Evolutionary conservation across 495 filamentous ascomycete species (phyloP), one percentile per base, ranked within the genome.

Genomic region (Aspergillus wentii): DNA sequence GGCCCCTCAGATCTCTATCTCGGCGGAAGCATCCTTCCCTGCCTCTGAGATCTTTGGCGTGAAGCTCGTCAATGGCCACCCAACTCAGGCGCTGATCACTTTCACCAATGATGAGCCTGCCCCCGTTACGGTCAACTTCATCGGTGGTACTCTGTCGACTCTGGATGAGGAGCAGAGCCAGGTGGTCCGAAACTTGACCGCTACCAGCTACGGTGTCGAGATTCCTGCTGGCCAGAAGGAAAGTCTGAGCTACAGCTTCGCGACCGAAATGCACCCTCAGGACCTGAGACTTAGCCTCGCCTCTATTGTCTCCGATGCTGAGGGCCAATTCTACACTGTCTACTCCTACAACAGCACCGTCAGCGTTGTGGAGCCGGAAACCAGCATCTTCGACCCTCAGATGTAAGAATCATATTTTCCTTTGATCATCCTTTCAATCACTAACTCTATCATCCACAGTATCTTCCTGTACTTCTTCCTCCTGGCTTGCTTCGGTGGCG

Each of bases 381-480:
- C 82, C 43, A 91, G 83, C 72, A 76, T 98, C 57, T 84, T 98
- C 49, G 92, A 98, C 59, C 92, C 92, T 37, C 91, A 96, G 58
- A 91, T 95, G 91, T 95, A 73, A 70, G 79, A 59, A 17, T 31
- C 25, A 16, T 10, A 3, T 14, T 21, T 30, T 20, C 17, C 30
- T n/a, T 10, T 34, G 5, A 34, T 15, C 5, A 14, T 25, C 25
- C 9, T 30, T 38, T 19, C 9, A 17, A 18, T 11, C n/a, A 17
- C 37, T 49, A 40, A 41, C 33, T 2, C 15, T 3, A 19, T n/a
- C n/a, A 13, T 33, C 8, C 14, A 20, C 43, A 94, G 90, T 51
- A 85, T 95, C 66, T 98, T 98, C 80, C 82, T 98, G 41, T 98
- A 97, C 72, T 79, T 95, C 61, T 79, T 97, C 73, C 88, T 98